phyloP scores from a whole-genome alignment of 805 yeast genomes.

The Lipomyces kockii region DNA sequence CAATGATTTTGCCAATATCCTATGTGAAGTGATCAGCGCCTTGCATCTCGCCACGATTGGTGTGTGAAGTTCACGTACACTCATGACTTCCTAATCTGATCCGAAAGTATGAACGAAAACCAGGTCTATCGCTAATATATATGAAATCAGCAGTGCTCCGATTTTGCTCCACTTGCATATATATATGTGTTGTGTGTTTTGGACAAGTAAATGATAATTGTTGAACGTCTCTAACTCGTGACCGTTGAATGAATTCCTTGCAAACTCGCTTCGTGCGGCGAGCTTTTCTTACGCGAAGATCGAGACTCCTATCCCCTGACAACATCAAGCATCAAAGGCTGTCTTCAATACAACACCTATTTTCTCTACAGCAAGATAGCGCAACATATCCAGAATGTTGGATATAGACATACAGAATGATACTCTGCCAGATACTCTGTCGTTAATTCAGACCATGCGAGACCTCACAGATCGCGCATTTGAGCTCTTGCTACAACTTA shows the following conservation, averaged over 20 bases:
- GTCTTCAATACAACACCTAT: too few species aligned
- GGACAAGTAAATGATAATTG: too few species aligned
- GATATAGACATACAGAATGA: neutral
- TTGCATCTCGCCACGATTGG: neutral
- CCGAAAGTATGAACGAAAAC: neutral
- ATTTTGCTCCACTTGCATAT: neutral
- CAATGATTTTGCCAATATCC: conserved; percentile 23
- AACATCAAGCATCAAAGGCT: too few species aligned
- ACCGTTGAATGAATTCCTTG: neutral
- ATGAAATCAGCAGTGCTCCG: neutral
- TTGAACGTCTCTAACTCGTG: too few species aligned
- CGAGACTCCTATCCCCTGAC: neutral
- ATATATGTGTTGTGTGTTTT: too few species aligned
- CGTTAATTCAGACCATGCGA: conserved; percentile 15
- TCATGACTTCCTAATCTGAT: neutral
- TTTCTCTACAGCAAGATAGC: neutral
- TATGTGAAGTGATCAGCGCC: neutral
- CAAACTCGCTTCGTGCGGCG: neutral
- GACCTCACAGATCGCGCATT: conserved; percentile 16
- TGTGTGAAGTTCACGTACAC: neutral
- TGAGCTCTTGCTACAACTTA: conserved; percentile 1
- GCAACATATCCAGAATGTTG: neutral
- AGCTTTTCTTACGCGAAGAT: neutral
- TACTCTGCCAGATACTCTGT: conserved; percentile 9
- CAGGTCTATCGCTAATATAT: neutral